Percentiles rank a stretch among this genome's conserved stretches.
phyloP scores from a whole-genome alignment of 176 grass and related monocot genomes.

The Eremochloa ophiuroides region DNA sequence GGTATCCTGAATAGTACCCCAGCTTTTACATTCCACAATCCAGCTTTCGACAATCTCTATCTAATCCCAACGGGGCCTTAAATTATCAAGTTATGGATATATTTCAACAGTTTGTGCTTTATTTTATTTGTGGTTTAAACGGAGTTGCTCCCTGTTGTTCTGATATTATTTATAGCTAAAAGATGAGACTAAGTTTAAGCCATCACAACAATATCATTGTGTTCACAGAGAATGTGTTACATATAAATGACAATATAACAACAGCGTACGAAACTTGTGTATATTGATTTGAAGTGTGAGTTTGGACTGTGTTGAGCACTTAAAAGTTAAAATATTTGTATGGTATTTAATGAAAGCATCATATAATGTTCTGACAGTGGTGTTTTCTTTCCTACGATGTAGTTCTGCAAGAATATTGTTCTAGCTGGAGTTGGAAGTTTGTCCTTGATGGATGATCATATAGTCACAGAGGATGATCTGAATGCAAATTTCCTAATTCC shows the following conservation, averaged over 20 bases:
- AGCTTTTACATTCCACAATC: no score
- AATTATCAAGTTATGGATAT: background rate
- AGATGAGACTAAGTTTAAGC: background rate
- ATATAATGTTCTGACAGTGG: background rate
- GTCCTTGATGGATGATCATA: conserved; percentile 82
- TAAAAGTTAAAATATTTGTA: background rate
- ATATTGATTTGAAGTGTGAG: background rate
- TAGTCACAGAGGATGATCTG: conserved; percentile 60
- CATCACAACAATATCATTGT: background rate
- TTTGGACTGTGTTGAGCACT: background rate
- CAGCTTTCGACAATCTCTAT: background rate
- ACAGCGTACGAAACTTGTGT: background rate
- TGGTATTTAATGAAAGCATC: conserved; percentile 1
- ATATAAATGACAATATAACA: background rate
- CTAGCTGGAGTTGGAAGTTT: conserved; percentile 94
- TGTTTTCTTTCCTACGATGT: conserved; percentile 12
- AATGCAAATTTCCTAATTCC: conserved; percentile 81
- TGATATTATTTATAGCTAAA: background rate
- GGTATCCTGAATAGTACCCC: no score
- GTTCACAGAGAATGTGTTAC: background rate
- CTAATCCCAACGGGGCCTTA: background rate
- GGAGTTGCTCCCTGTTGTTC: background rate
- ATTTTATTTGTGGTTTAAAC: background rate
- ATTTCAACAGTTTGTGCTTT: background rate
- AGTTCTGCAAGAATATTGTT: conserved; percentile 99